Base-by-base conservation (phyloP, 352 stramenopile genomes). In the Globisporangium solare region DNA sequence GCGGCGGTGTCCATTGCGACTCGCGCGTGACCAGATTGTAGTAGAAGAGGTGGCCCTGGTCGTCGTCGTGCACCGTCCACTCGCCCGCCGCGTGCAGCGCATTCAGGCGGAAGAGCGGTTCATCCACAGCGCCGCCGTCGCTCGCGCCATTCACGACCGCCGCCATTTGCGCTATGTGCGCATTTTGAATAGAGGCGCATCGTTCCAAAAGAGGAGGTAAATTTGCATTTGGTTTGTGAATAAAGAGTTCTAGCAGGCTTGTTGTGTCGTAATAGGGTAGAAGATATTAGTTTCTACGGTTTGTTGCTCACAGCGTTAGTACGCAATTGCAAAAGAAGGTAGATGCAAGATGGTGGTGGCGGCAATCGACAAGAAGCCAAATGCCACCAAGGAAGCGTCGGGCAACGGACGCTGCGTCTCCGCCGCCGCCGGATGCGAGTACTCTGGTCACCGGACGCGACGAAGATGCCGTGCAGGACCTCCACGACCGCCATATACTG, bases 11-110 rank as follows among this genome's bases (percentile, higher is more conserved):
- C 83, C 83, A 94, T 63, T 76, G 71, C 21, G 81, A 89, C 54
- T 68, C 55, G 14, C 71, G 45, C 17, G 72, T 66, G 20, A 68
- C 68, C 14, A 58, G 53, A 51, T 89, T 72, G 64, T 86, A 89
- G 70, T 91, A 94, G 62, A 91, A 94, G n/a, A 90, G 57, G 2
- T 70, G 71, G 8, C 82, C 82, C 7, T 89, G 69, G 31, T 76
- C 79, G 50, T 91, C 83, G 46, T 89, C 79, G 43, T 92, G 79
- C 39, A 85, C 81, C 14, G 76, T 86, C 83, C 83, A 94, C 14
- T 73, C 54, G 45, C 70, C 83, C 39, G 71, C 64, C 47, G 86
- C 66, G 14, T 83, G 55, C 22, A 89, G 60, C 10, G 82, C 82
- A 61, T 92, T 79, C 5, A 83, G 59, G 7, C 42, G 49, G 48